Evolutionary conservation across 192 early-diverging fungal genomes (phyloP), one percentile per base, ranked within the genome.

Genomic region (Paraglomus occultum): DNA sequence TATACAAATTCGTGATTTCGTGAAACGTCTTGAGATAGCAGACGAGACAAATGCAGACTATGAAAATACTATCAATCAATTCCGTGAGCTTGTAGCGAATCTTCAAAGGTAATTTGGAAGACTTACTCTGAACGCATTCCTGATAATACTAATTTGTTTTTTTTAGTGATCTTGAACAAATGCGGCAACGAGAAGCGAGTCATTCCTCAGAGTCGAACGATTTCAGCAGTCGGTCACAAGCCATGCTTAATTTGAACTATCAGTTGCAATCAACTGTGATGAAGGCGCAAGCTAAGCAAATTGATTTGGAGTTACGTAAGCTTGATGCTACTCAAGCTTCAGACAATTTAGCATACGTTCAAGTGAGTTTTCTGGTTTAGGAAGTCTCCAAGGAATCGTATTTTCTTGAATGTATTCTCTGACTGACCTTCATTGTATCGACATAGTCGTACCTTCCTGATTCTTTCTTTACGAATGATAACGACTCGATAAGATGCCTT

Each of bases 301-400:
- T 98, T 46, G 96, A 98, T 77, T 77, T 96, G 45, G 95, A 96
- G 65, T 78, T 98, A 62, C 87, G 91, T 11, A 90, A 91, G 50
- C 76, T 98, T 17, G 95, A 98, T 15, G 92, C 89, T 20, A 76
- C 83, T 5, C 95, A 98, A 76, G 93, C 92, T 1, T 82, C 80
- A 1, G 88, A 92, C 74, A 87, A 92, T 49, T 61, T 93, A 44
- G 81, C 78, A 44, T 73, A 80, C 54, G 80, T 87, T 12, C 74
- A 82, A 58, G 73, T 74, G 60, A 11, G 43, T 48, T 22, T 45
- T 5, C 9, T 45, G 15, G 17, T 39, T 55, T 62, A 6, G 0
- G 43, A 20, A 17, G 14, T 76, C 46, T 22, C 39, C 51, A 69
- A 58, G 12, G 17, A 64, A 17, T 31, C 43, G 15, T 31, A 31